A percentile compares a stretch with the other conserved stretches of the same genome.
These are phyloP conservation scores for Epicoccum sorghinum DNA, from an alignment of 2,329 filamentous ascomycete genomes.

Conservation along the genomic window DNA sequence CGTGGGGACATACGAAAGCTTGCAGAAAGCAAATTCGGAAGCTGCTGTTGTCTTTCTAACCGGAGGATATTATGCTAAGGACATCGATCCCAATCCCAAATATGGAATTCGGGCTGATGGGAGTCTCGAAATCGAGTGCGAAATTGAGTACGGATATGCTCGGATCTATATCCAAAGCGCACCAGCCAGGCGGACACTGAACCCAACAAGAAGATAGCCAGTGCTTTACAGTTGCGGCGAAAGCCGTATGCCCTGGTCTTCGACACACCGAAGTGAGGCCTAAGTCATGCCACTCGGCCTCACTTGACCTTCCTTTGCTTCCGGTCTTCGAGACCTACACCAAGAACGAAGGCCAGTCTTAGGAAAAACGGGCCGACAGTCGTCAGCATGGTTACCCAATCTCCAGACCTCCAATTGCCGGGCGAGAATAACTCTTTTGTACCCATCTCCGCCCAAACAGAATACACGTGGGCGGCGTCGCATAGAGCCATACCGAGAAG, in stretches of 20 bases:
- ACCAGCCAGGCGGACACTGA: not conserved
- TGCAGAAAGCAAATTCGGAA: conserved; percentile 12
- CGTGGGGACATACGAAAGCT: not conserved
- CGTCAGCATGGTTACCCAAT: conserved; percentile 47
- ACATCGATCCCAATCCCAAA: not conserved
- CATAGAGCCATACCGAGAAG: conserved; percentile 72
- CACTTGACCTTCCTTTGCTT: conserved; percentile 17
- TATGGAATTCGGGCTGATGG: not conserved
- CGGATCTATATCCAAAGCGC: not conserved
- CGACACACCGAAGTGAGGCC: not conserved
- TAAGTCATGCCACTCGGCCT: not conserved
- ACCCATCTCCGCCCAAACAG: conserved; percentile 42
- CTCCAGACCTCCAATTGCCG: conserved; percentile 44
- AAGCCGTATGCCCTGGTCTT: too few relatives aligned
- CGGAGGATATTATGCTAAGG: not conserved
- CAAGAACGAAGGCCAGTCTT: conserved; percentile 47
- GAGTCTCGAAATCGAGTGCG: not conserved
- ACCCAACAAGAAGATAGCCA: not conserved
- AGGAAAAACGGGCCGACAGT: conserved; percentile 40
- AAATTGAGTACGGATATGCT: not conserved
- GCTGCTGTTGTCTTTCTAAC: not conserved
- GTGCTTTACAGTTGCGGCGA: not conserved
- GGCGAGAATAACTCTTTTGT: conserved; percentile 30
- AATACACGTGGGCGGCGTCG: conserved; percentile 72
- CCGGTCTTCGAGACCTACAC: conserved; percentile 37